phyloP scores from a whole-genome alignment of 257 asterid species.

The Solanum gracilifrons region DNA sequence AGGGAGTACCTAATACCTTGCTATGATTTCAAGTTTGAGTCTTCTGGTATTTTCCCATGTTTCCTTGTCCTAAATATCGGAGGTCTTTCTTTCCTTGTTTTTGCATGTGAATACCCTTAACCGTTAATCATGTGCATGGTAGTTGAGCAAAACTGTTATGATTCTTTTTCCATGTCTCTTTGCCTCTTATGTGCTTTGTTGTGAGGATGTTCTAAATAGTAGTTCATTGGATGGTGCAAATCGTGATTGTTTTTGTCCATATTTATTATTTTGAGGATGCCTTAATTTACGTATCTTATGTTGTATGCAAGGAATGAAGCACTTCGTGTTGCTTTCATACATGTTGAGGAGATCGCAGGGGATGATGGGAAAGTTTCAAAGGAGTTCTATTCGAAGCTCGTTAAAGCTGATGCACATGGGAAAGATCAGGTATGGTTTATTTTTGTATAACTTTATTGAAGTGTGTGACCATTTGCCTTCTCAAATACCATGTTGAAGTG shows the following conservation, averaged over 20 bases:
- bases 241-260: background rate
- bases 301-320: slow-evolving; percentile 71
- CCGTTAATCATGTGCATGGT: background rate
- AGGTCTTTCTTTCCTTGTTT: background rate
- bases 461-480: background rate
- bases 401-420: slow-evolving; percentile 87
- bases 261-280: background rate
- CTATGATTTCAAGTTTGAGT: background rate
- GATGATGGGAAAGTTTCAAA: slow-evolving; percentile 49
- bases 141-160: background rate
- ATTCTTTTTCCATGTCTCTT: background rate
- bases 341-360: slow-evolving; percentile 59
- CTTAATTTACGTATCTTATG: background rate
- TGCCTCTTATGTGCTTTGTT: background rate
- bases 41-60: background rate
- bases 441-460: background rate
- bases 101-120: background rate
- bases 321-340: slow-evolving; percentile 96
- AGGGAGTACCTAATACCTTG: background rate
- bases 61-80: background rate
- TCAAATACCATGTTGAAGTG: no score
- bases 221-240: background rate
- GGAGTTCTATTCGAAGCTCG: slow-evolving; percentile 85
- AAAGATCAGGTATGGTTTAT: slow-evolving; percentile 70
- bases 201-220: background rate